Conservation (phyloP, 2,329 filamentous ascomycete species). For the Claviceps africana region DNA sequence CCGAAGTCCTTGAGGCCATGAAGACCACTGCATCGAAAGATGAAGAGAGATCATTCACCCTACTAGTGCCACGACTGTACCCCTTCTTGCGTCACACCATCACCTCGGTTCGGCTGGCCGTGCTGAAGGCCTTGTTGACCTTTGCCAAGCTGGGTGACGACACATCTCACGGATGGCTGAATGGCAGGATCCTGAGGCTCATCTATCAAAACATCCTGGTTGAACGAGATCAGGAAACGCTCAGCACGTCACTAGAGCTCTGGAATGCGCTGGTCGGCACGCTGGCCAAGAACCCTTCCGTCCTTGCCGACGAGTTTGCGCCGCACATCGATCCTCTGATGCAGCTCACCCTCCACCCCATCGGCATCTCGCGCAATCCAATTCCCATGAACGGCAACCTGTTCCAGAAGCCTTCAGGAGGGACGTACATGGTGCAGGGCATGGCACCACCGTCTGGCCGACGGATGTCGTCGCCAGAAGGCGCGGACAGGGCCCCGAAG, state of each 20-base stretch:
- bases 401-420: constrained; percentile 87
- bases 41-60: constrained; percentile 76
- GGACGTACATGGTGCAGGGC: constrained; percentile 51
- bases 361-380: constrained; percentile 80
- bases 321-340: constrained; percentile 69
- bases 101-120: constrained; percentile 83
- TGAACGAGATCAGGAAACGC: constrained; percentile 72
- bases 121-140: constrained; percentile 81
- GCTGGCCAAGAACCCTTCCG: constrained; percentile 47
- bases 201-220: constrained; percentile 93
- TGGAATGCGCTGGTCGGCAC: constrained; percentile 68
- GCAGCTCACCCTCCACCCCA: constrained; percentile 73
- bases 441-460: constrained; percentile 28
- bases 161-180: constrained; percentile 78
- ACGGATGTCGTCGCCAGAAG: constrained; percentile 37
- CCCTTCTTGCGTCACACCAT: constrained; percentile 96
- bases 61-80: constrained; percentile 84
- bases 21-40: constrained; percentile 74
- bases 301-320: constrained; percentile 60
- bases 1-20: constrained; percentile 86
- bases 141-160: constrained; percentile 78
- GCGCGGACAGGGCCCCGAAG: constrained; percentile 51
- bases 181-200: constrained; percentile 73
- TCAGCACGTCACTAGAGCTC: constrained; percentile 71
- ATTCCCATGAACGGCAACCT: constrained; percentile 82